Percentiles rank a stretch among this genome's conserved stretches.
phyloP scores from a whole-genome alignment of 495 filamentous ascomycete genomes.

The Choiromyces venosus region DNA sequence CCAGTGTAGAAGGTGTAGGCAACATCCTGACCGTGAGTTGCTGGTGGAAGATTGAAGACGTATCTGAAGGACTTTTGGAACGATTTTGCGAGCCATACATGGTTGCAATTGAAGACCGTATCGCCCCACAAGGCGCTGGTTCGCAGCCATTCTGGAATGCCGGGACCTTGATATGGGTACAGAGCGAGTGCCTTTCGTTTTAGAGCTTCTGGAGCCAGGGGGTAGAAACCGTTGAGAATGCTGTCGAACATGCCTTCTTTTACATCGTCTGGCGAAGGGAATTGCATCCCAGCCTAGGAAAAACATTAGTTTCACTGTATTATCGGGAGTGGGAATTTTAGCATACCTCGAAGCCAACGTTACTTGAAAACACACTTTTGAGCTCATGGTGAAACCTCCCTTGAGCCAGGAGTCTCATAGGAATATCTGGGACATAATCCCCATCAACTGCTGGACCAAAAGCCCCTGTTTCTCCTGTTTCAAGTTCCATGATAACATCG shows the following conservation, averaged over 20 bases:
- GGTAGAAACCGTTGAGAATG: conserved; percentile 12
- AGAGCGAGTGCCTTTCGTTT: conserved; percentile 40
- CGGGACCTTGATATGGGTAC: conserved; percentile 47
- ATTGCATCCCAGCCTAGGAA: conserved; percentile 37
- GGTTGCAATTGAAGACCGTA: conserved; percentile 50
- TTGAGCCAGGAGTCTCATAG: conserved; percentile 53
- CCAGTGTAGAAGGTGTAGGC: conserved; percentile 56
- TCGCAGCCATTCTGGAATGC: conserved; percentile 42
- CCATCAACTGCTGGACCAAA: conserved; percentile 60
- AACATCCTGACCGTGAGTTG: conserved; percentile 51
- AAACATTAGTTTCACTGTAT: conserved; percentile 24
- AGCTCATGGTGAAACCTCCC: conserved; percentile 54
- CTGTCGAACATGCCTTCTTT: conserved; percentile 41
- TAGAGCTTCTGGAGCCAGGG: conserved; percentile 22
- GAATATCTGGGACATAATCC: conserved; percentile 52
- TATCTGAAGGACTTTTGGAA: conserved; percentile 57
- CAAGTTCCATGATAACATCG: neutral
- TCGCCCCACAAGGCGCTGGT: conserved; percentile 43
- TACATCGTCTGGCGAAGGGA: conserved; percentile 37
- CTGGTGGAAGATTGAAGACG: conserved; percentile 57
- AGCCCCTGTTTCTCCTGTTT: neutral
- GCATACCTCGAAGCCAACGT: conserved; percentile 28
- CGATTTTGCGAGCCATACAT: conserved; percentile 46
- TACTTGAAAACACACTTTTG: conserved; percentile 50
- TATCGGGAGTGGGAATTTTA: conserved; percentile 8